Percentiles rank a stretch among this genome's conserved stretches.
phyloP scores from a whole-genome alignment of 106 monocot species.

The Chionographis japonica region DNA sequence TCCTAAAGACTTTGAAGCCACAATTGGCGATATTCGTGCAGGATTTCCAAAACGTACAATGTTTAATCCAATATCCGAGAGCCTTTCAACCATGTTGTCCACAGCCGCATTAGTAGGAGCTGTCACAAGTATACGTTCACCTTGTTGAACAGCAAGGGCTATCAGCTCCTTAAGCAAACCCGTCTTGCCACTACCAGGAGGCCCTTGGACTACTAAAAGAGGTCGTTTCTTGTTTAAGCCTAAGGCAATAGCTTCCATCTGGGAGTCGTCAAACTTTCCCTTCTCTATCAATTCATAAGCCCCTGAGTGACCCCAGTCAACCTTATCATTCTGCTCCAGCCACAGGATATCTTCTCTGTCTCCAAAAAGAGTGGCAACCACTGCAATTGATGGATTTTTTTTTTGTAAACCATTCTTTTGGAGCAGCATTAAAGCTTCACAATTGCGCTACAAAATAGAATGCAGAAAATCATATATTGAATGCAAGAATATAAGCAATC shows the following conservation, averaged over 20 bases:
- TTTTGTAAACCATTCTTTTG: conserved; percentile 92
- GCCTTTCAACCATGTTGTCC: conserved; percentile 93
- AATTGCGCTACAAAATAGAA: conserved; percentile 60
- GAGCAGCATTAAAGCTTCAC: conserved; percentile 94
- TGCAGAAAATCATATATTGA: not conserved
- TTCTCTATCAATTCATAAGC: conserved; percentile 29
- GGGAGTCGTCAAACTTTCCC: conserved; percentile 59
- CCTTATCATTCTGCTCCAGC: conserved; percentile 53
- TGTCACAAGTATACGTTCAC: conserved; percentile 86
- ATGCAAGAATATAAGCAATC: not conserved
- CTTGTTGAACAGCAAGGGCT: conserved; percentile 68
- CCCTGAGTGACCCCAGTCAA: conserved; percentile 47
- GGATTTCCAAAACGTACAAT: conserved; percentile 95
- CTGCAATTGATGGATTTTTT: conserved; percentile 77
- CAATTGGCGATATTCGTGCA: conserved; percentile 66
- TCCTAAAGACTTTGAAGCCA: conserved; percentile 80
- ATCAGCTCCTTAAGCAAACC: conserved; percentile 76
- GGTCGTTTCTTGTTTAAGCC: conserved; percentile 87
- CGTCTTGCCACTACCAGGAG: conserved; percentile 95
- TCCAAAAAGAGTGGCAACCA: conserved; percentile 87
- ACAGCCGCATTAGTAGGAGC: conserved; percentile 97
- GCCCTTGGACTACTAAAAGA: conserved; percentile 70
- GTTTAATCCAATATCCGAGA: conserved; percentile 47
- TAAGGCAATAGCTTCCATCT: conserved; percentile 61
- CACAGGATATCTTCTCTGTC: conserved; percentile 61